Conservation (phyloP, 352 stramenopile genomes). For the Pythium insidiosum region DNA sequence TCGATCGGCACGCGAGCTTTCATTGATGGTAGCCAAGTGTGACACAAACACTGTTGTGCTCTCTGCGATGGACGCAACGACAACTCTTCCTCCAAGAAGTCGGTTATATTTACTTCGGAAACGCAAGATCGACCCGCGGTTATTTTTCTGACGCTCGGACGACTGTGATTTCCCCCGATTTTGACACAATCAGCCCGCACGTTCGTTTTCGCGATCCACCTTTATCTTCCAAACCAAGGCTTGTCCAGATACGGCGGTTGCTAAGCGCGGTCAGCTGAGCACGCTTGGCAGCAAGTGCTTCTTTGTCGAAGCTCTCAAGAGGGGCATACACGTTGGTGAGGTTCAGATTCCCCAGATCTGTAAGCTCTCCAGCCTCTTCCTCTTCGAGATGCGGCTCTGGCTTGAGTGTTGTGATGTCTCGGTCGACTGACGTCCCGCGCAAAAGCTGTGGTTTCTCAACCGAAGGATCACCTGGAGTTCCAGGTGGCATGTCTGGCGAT, state of each 20-base stretch:
- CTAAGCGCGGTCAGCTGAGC: conserved; percentile 60
- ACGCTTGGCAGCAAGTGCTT: conserved; percentile 74
- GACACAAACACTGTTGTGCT: too few relatives aligned
- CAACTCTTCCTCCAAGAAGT: too few relatives aligned
- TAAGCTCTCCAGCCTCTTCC: conserved; percentile 67
- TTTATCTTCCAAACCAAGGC: conserved; percentile 78
- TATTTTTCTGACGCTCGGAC: conserved; percentile 34
- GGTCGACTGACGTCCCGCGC: conserved; percentile 36
- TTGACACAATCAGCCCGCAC: conserved; percentile 64
- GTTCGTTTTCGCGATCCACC: conserved; percentile 33
- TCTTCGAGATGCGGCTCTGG: conserved; percentile 30
- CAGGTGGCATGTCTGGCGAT: conserved; percentile 33
- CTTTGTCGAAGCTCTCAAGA: conserved; percentile 70
- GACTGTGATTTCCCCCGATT: conserved; percentile 63
- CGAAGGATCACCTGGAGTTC: conserved; percentile 20
- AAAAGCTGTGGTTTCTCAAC: conserved; percentile 37
- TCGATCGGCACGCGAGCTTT: too few relatives aligned
- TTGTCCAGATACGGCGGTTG: conserved; percentile 81
- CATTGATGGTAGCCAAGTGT: too few relatives aligned
- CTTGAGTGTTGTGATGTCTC: conserved; percentile 31
- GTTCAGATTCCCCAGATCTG: conserved; percentile 51
- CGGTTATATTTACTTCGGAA: too few relatives aligned
- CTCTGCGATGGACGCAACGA: too few relatives aligned
- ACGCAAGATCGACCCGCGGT: too few relatives aligned
- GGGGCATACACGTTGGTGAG: conserved; percentile 65